Percentiles rank a stretch among this genome's conserved stretches.
phyloP scores from a whole-genome alignment of 768 basidiomycete genomes.

The Amanita thiersii region DNA sequence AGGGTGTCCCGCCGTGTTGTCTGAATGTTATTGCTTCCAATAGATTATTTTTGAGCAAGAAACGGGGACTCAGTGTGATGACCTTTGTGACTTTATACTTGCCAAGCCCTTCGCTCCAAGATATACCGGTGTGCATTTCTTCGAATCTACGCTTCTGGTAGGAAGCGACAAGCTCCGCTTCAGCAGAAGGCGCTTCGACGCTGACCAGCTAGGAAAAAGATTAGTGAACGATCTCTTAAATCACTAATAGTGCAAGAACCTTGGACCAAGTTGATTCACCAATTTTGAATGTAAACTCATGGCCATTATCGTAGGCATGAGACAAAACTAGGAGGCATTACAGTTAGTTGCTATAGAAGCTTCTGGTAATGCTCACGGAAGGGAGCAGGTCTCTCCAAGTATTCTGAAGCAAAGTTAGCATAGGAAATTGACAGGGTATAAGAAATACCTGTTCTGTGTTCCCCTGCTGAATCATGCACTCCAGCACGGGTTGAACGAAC shows the following conservation, averaged over 20 bases:
- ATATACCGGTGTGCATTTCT: conserved; percentile 76
- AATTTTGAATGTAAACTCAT: conserved; percentile 76
- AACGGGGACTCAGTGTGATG: conserved; percentile 85
- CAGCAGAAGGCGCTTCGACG: conserved; percentile 89
- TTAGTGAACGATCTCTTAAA: conserved; percentile 1
- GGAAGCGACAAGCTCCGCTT: conserved; percentile 69
- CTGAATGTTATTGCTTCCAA: conserved; percentile 66
- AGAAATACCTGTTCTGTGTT: conserved; percentile 49
- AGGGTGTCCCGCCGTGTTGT: conserved; percentile 70
- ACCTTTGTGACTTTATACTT: conserved; percentile 97
- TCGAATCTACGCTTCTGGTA: conserved; percentile 54
- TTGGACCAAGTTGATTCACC: conserved; percentile 88
- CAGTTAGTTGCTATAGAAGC: conserved; percentile 2
- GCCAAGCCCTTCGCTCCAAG: conserved; percentile 90
- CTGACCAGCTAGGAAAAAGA: conserved; percentile 52
- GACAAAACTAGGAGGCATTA: conserved; percentile 60
- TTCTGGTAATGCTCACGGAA: conserved; percentile 56
- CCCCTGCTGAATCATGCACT: conserved; percentile 79
- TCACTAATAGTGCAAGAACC: conserved; percentile 27
- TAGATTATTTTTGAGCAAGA: conserved; percentile 81
- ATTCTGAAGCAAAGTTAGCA: conserved; percentile 11
- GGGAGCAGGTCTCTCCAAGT: conserved; percentile 49
- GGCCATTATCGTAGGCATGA: conserved; percentile 69
- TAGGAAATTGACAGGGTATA: background rate
- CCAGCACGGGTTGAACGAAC: conserved; percentile 53